Base-by-base conservation (phyloP, 306 rosid species). In the Glycine soja region DNA sequence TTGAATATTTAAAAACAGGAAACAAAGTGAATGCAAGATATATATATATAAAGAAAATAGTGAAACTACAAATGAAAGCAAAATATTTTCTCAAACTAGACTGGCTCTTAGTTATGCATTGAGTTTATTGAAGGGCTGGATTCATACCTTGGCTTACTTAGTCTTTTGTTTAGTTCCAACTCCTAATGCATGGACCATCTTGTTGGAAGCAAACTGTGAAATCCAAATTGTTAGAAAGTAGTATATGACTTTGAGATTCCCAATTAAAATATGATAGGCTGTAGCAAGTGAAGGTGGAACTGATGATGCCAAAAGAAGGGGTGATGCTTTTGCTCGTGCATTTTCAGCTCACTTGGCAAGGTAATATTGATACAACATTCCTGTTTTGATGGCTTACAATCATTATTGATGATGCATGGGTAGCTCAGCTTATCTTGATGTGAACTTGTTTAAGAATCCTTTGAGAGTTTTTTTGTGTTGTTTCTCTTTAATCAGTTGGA, bases 261-360 rank as follows among this genome's bases (percentile, higher is more conserved):
- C 11, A 5, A 45, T 67, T 82, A 75, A 78, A 73, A 46, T 74
- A 63, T 92, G 87, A 59, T 78, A 96, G 99, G 99, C 99, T 30
- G 98, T 93, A 76, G 98, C 99, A 77, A 93, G 99, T 80, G 99
- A 96, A 90, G 99, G 98, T 81, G 93, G 98, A 81, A 93, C 97
- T 9, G 98, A 93, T 71, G 98, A 96, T 88, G 99, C 99, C 70
- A 90, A 92, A 88, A 89, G 97, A 92, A 93, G 98, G 88, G 99
- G 97, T 63, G 93, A 92, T 76, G 99, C 99, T 80, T 96, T 96
- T 84, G 97, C 97, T 75, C 94, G 84, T 70, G 99, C 98, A 45
- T 96, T 96, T 87, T 92, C 98, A 80, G 99, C 97, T 2, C 99
- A 93, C 87, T 87, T 96, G 90, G 84, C 93, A 72, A 89, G 99